Evolutionary conservation across 345 rosid species (phyloP).

Genomic region (Kernera saxatilis): DNA sequence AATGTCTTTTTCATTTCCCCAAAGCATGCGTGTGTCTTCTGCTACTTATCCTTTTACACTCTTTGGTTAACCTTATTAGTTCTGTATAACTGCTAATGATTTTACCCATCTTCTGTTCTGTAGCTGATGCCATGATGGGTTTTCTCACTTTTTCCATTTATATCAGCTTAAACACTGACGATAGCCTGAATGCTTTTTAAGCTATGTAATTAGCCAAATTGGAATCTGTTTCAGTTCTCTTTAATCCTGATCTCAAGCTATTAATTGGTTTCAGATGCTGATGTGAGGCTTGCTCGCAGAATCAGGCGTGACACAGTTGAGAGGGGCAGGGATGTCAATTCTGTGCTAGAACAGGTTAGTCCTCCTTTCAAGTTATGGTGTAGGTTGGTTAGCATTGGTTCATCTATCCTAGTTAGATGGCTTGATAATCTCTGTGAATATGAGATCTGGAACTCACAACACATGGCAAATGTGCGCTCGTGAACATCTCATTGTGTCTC

Average conservation of each 20-base stretch:
- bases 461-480: background rate
- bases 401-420: background rate
- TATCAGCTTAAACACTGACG: background rate
- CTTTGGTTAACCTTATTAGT: background rate
- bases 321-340: constrained; percentile 83
- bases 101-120: background rate
- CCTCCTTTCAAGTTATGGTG: background rate
- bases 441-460: background rate
- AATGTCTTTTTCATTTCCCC: background rate
- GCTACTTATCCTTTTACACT: background rate
- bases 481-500: background rate
- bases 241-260: background rate
- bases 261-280: constrained; percentile 71
- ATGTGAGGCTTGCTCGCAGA: constrained; percentile 99
- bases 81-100: background rate
- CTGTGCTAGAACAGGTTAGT: constrained; percentile 93
- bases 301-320: constrained; percentile 88
- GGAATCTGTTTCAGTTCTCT: background rate
- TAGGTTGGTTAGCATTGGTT: background rate
- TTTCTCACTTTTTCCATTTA: background rate
- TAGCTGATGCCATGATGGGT: constrained; percentile 6
- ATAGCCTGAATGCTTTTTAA: background rate
- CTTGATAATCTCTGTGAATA: background rate
- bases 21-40: background rate
- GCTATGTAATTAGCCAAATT: background rate